Evolutionary conservation across 352 stramenopile species (phyloP).

Genomic region (Pythium pectinolyticum): DNA sequence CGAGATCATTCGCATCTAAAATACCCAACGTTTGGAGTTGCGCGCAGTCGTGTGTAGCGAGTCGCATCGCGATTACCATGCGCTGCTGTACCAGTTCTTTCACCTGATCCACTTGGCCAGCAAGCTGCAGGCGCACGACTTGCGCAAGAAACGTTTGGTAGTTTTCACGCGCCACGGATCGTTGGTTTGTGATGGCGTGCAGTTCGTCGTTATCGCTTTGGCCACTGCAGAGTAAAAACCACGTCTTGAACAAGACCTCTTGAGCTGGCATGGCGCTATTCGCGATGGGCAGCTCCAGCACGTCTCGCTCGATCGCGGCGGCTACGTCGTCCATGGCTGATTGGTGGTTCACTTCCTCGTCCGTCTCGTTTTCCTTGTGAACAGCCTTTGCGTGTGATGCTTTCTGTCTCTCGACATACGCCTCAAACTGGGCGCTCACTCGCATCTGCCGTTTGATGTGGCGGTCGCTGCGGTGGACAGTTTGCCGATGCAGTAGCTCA

Average conservation of each 20-base stretch:
- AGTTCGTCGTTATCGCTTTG: neutral
- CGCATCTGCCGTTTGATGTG: conserved; percentile 46
- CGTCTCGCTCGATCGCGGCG: conserved; percentile 37
- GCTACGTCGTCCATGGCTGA: conserved; percentile 30
- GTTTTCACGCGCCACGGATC: neutral
- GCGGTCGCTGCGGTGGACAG: conserved; percentile 35
- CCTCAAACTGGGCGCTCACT: conserved; percentile 44
- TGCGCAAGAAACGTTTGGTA: conserved; percentile 17
- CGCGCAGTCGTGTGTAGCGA: neutral
- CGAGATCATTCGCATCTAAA: neutral
- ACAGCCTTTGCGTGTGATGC: too few species aligned
- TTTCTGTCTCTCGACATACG: conserved; percentile 25
- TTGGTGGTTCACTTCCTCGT: neutral
- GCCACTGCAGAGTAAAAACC: conserved; percentile 36
- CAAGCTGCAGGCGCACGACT: conserved; percentile 2
- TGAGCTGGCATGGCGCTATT: conserved; percentile 10
- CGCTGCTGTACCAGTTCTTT: conserved; percentile 13
- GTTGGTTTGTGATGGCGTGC: neutral
- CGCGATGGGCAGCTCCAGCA: conserved; percentile 47
- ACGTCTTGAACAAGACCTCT: conserved; percentile 58
- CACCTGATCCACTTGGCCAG: conserved; percentile 4
- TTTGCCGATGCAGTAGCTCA: conserved; percentile 45
- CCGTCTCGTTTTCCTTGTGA: neutral
- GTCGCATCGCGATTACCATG: conserved; percentile 3
- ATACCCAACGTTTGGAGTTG: neutral